A percentile compares a stretch with the other conserved stretches of the same genome.
Evolutionary conservation across 2,329 filamentous ascomycete species (phyloP).

Genomic region (Exophiala lecanii-corni): DNA sequence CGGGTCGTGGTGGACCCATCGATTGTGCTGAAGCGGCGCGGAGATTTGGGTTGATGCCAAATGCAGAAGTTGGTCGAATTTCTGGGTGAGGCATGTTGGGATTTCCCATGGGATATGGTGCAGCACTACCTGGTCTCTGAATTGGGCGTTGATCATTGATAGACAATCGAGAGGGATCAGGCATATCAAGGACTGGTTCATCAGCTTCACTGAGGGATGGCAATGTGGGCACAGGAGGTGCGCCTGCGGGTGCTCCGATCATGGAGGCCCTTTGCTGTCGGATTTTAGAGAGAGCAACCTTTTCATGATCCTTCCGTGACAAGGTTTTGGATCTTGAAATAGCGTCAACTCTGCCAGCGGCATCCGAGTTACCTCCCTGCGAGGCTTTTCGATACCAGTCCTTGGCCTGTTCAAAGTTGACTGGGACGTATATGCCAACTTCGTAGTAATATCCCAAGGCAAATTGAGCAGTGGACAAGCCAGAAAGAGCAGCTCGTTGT

Average conservation of each 20-base stretch:
- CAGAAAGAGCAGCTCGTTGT: constrained; percentile 73
- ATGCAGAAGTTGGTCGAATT: constrained; percentile 42
- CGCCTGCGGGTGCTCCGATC: constrained; percentile 29
- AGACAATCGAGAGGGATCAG: constrained; percentile 43
- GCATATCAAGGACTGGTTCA: constrained; percentile 42
- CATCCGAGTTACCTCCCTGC: constrained; percentile 88
- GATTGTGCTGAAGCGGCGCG: constrained; percentile 35
- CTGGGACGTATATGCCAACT: constrained; percentile 87
- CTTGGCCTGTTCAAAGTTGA: constrained; percentile 74
- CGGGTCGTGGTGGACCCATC: constrained; percentile 19
- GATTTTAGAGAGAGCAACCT: constrained; percentile 81
- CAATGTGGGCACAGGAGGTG: constrained; percentile 37
- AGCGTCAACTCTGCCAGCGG: constrained; percentile 73
- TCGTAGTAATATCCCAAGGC: constrained; percentile 97
- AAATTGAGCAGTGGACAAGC: constrained; percentile 87
- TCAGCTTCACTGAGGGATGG: constrained; percentile 34
- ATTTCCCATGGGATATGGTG: constrained; percentile 41
- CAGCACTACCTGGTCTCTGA: constrained; percentile 26
- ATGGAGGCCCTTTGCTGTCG: constrained; percentile 71
- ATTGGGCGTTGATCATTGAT: constrained; percentile 29
- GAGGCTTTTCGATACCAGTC: constrained; percentile 89
- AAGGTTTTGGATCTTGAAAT: constrained; percentile 77
- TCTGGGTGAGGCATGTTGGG: constrained; percentile 34
- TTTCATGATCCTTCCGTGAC: constrained; percentile 88
- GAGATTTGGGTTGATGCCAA: constrained; percentile 46